Percentiles rank a stretch among this genome's conserved stretches.
phyloP scores from a whole-genome alignment of 2,329 filamentous ascomycete genomes.

The Pyrenophora seminiperda region DNA sequence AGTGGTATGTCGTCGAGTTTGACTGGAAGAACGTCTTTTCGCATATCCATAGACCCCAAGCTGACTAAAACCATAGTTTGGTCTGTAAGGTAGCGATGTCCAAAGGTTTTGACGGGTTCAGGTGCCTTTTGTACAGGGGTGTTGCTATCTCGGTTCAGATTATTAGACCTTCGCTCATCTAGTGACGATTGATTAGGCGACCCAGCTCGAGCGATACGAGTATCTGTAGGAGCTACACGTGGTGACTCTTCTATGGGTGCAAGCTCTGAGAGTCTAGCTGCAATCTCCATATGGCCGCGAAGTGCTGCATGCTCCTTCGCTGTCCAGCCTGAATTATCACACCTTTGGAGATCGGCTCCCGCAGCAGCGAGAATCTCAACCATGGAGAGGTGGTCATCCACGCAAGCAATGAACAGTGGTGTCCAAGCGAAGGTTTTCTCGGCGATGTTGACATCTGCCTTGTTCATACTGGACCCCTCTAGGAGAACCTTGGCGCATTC shows the following conservation, averaged over 20 bases:
- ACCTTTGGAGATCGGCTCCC: constrained; percentile 73
- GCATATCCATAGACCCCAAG: constrained; percentile 91
- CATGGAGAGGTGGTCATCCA: constrained; percentile 80
- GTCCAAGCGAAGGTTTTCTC: constrained; percentile 94
- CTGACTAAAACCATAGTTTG: constrained; percentile 91
- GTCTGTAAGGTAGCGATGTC: constrained; percentile 89
- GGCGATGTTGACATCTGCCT: constrained; percentile 73
- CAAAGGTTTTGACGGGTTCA: constrained; percentile 92
- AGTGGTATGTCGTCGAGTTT: constrained; percentile 87
- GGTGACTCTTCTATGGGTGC: constrained; percentile 47
- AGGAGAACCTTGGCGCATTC: constrained; percentile 80
- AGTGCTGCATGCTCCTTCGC: constrained; percentile 91
- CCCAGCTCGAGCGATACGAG: constrained; percentile 41
- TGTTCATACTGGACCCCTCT: constrained; percentile 70
- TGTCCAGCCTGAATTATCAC: constrained; percentile 91
- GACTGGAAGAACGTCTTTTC: constrained; percentile 79
- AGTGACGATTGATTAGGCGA: constrained; percentile 64
- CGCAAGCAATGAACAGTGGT: constrained; percentile 88
- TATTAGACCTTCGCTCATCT: constrained; percentile 51
- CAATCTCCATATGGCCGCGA: constrained; percentile 84
- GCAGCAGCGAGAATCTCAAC: constrained; percentile 78
- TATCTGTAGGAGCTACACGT: constrained; percentile 33
- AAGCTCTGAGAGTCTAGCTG: constrained; percentile 67
- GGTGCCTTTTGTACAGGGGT: constrained; percentile 55
- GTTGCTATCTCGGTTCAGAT: constrained; percentile 46